Evolutionary conservation across 2,329 filamentous ascomycete genomes (phyloP).

Genomic region (Colletotrichum lupini): DNA sequence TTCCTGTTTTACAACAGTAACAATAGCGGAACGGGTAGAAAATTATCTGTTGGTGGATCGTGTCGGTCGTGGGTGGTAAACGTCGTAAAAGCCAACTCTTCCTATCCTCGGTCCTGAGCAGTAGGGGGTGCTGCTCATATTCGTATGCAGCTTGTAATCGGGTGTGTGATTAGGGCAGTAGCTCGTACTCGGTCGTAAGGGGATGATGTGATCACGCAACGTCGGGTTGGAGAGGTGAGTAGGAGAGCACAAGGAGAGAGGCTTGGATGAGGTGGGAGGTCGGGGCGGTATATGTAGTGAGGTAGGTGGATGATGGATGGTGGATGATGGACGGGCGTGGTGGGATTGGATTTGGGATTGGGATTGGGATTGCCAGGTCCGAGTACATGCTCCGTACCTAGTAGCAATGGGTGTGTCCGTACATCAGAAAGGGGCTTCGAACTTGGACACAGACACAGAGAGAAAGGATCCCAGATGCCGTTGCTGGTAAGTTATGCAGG

Average conservation of each 20-base stretch:
- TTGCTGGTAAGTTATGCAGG: constrained; percentile 5
- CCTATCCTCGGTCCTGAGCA: constrained; percentile 37
- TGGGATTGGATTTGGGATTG: neutral
- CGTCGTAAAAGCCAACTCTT: constrained; percentile 35
- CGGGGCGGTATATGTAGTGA: constrained; percentile 34
- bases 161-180: neutral
- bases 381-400: neutral
- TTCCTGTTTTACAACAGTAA: neutral
- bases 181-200: constrained; percentile 15
- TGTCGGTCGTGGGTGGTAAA: constrained; percentile 17
- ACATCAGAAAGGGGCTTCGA: constrained; percentile 2
- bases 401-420: neutral
- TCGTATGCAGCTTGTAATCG: constrained; percentile 20
- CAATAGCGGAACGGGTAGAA: neutral
- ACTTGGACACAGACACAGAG: neutral
- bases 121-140: constrained; percentile 37
- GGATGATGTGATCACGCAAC: constrained; percentile 18
- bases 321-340: neutral
- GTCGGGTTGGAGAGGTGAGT: constrained; percentile 11
- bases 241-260: neutral
- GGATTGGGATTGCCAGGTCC: neutral
- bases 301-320: constrained; percentile 1
- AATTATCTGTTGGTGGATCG: constrained; percentile 32
- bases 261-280: constrained; percentile 11
- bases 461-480: neutral